Base-by-base conservation (phyloP, 1,139 yeast genomes). In the Yamadazyma jaroonii region DNA sequence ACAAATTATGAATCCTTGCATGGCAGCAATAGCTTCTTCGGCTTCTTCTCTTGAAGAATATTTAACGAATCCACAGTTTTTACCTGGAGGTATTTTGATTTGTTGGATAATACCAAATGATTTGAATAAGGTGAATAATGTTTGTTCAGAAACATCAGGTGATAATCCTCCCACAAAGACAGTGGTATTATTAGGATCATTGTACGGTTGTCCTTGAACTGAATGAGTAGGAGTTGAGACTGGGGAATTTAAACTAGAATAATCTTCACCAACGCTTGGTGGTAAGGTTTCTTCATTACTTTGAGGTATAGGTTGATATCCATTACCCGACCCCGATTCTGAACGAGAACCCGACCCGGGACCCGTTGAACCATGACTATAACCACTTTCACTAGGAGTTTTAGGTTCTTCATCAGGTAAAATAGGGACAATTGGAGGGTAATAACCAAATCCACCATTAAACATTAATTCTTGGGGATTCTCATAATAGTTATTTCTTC, bases 131-230 rank as follows among this genome's bases (percentile, higher is more conserved):
- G 85, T 69, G 47, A 81, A 75, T 35, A 90, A 64, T 28, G 89
- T 86, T 36, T 81, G 84, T 54, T 88, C 97, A 11, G 79, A 71
- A 21, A 87, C 89, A 36, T 81, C 80, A 14, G 82, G 70, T 7
- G 92, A 81, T 34, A 89, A 64, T 0, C 97, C 97, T 20, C 97
- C 97, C 15, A 89, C 92, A 58, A 89, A 89, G n/a, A 89, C 96
- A 0, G 97, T 89, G 9, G 96, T 87, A 57, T 88, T 89, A 54
- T 76, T 81, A 13, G 90, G 89, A 53, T 88, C 95, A 29, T 83
- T 71, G 54, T 67, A 83, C 24, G 60, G 58, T 45, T 77, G 45
- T 2, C 39, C 45, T 12, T 36, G 42, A 10, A 32, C 34, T n/a
- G 43, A 41, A 20, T 27, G 36, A 21, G 24, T 32, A 10, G 30